phyloP scores from a whole-genome alignment of 257 asterid species.

The Capsicum chinense region DNA sequence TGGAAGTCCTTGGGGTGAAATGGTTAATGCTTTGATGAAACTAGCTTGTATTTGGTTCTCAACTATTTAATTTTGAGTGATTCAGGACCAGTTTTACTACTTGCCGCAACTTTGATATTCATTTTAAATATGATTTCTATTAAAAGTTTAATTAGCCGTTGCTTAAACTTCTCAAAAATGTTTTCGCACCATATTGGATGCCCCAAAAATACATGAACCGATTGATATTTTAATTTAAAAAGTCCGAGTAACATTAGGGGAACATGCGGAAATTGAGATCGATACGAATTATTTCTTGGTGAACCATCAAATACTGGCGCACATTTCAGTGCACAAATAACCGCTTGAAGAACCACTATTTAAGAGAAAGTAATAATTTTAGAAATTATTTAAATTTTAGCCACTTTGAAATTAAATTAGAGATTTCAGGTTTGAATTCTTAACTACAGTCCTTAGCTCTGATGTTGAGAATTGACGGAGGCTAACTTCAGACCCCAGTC shows the following conservation, averaged over 20 bases:
- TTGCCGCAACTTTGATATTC: background rate
- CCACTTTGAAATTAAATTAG: background rate
- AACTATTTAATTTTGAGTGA: background rate
- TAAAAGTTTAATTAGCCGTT: background rate
- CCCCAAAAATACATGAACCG: too few relatives aligned
- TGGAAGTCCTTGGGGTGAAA: conserved; percentile 14
- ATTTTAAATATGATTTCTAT: background rate
- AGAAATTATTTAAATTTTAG: too few relatives aligned
- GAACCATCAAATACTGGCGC: background rate
- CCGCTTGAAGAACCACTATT: background rate
- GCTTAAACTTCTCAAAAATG: too few relatives aligned
- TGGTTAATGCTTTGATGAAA: background rate
- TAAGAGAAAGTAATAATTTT: too few relatives aligned
- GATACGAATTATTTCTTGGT: background rate
- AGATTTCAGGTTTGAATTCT: background rate
- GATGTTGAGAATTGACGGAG: background rate
- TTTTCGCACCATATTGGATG: too few relatives aligned
- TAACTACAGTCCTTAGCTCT: too few relatives aligned
- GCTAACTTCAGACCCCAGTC: background rate
- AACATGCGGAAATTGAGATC: too few relatives aligned
- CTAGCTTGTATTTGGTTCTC: background rate
- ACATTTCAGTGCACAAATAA: background rate
- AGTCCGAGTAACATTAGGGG: too few relatives aligned
- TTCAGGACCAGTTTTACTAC: background rate
- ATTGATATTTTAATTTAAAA: too few relatives aligned